phyloP scores from a whole-genome alignment of 176 grass and related monocot species.

The Bromus sterilis region DNA sequence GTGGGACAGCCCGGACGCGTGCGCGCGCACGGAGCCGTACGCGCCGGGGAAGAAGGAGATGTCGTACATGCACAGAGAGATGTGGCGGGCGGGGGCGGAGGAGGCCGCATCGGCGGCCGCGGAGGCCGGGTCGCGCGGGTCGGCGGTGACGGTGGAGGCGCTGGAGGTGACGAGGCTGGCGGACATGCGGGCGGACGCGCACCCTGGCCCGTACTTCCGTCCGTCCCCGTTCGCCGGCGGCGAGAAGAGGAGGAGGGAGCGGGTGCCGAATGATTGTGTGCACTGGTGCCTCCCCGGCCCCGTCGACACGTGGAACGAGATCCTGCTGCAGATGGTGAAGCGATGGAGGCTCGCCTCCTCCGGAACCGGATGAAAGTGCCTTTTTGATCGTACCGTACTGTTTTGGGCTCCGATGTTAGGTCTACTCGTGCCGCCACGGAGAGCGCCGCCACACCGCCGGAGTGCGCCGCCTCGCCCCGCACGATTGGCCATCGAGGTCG shows the following conservation, averaged over 20 bases:
- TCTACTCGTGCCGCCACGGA: too few relatives aligned
- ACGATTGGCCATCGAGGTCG: too few relatives aligned
- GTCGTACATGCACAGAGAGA: constrained; percentile 50
- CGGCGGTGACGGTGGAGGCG: constrained; percentile 27
- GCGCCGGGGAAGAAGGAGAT: constrained; percentile 41
- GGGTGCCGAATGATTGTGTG: constrained; percentile 77
- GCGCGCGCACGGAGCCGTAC: constrained; percentile 57
- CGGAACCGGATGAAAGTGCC: too few relatives aligned
- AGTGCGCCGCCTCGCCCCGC: too few relatives aligned
- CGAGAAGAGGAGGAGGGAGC: constrained; percentile 5
- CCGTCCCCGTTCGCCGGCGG: constrained; percentile 48
- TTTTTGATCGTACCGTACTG: too few relatives aligned
- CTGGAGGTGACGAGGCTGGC: constrained; percentile 62
- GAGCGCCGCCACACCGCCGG: too few relatives aligned
- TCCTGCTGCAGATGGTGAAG: constrained; percentile 58
- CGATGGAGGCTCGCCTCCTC: constrained; percentile 25
- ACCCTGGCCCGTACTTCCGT: constrained; percentile 64
- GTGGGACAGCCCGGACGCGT: constrained; percentile 61
- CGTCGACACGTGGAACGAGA: constrained; percentile 88
- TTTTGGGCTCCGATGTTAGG: too few relatives aligned
- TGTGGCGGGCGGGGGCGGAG: constrained; percentile 42
- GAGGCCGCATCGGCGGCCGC: constrained; percentile 31
- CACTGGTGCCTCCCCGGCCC: constrained; percentile 91
- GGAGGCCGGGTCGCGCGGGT: background rate
- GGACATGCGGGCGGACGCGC: constrained; percentile 52